Conservation (phyloP, 306 rosid species). For the Citrullus colocynthis region DNA sequence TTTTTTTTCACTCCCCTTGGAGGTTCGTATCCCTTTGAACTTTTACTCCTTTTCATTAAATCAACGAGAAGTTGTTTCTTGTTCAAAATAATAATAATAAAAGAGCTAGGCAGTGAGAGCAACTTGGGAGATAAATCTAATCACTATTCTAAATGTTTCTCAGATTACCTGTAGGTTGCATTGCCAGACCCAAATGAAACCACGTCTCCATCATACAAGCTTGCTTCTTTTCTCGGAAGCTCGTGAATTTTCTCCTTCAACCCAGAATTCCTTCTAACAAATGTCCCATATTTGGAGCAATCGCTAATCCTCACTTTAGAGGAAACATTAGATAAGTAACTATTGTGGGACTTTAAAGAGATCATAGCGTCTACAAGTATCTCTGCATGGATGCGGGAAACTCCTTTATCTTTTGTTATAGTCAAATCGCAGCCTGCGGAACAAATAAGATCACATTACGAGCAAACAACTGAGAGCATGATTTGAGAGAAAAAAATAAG, state of each 20-base stretch:
- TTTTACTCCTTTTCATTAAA: too few species aligned
- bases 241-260: slow-evolving; percentile 54
- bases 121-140: background rate
- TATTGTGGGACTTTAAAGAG: slow-evolving; percentile 17
- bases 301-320: slow-evolving; percentile 38
- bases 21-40: background rate
- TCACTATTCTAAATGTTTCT: background rate
- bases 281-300: slow-evolving; percentile 89
- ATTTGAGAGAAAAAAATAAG: background rate
- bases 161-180: slow-evolving; percentile 66
- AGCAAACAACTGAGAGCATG: background rate
- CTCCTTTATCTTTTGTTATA: slow-evolving; percentile 78
- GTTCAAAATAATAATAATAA: too few species aligned
- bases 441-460: slow-evolving; percentile 2
- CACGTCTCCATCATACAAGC: slow-evolving; percentile 53
- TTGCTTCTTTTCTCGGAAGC: slow-evolving; percentile 59
- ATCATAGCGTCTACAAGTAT: slow-evolving; percentile 55
- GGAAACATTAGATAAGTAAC: slow-evolving; percentile 15
- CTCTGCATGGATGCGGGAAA: slow-evolving; percentile 90
- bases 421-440: slow-evolving; percentile 71
- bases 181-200: slow-evolving; percentile 84
- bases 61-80: too few species aligned
- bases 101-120: background rate
- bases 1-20: background rate
- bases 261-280: slow-evolving; percentile 38